Base-by-base conservation (phyloP, 257 asterid genomes). In the Verbena officinalis region DNA sequence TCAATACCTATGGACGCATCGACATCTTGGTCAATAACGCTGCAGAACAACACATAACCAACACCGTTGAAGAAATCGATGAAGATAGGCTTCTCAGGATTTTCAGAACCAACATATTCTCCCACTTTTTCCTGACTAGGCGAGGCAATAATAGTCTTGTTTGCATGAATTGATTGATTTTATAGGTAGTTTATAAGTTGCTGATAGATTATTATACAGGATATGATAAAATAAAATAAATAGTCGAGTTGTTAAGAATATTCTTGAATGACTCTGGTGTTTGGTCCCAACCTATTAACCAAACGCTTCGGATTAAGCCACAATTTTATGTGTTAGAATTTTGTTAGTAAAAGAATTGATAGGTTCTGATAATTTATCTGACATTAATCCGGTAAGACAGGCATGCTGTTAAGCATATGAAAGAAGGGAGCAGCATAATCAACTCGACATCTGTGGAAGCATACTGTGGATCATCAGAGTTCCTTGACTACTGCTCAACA, bases 1-100 rank as follows among this genome's bases (percentile, higher is more conserved):
- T 69, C 0, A 69, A 55, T 43, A 43, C 38, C 24, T 77, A 30
- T 21, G 83, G 88, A 2, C 65, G 77, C 17, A 80, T 82, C 30
- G 84, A 82, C 14, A 77, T 82, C 63, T 59, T 82, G 48, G 88
- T 82, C 21, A 80, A 82, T 71, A 82, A 80, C 57, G 84, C 80
- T 5, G 86, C 84, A 0, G 86, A 84, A 68, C 86, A 84, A 51
- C 62, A 77, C 21, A 49, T 77, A 55, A 48, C 75, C 0, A 8
- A 20, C 59, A 67, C 79, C 2, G 62, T 79, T 0, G 83, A 79
- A 67, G 88, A 84, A 34, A 84, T 81, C 30, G 75, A 80, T 17
- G 86, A 77, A 49, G 36, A 44, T 2, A 44, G 86, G 63, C 78
- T 82, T 0, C 77, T 69, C 23, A 75, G 83, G 67, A 73, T 82